Percentiles rank a stretch among this genome's conserved stretches.
Evolutionary conservation across 352 stramenopile species (phyloP).

Genomic region (Phytophthora sp.): DNA sequence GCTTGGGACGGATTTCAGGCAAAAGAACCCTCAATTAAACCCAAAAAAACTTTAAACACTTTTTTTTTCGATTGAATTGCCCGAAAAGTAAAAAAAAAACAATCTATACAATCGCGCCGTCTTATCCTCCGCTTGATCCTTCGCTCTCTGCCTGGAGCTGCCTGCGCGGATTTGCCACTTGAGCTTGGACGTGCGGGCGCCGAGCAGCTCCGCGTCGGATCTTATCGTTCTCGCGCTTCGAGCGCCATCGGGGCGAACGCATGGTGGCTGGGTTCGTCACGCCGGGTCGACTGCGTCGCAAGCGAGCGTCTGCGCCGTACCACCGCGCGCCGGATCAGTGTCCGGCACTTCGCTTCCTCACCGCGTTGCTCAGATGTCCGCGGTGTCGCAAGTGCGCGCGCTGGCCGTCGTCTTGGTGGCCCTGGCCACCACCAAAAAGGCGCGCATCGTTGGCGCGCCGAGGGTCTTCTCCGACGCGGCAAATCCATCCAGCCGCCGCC

Average conservation of each 20-base stretch:
- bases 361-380: slow-evolving; percentile 10
- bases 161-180: slow-evolving; percentile 1
- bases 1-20: too few species aligned
- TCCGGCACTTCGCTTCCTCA: slow-evolving; percentile 15
- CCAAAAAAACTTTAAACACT: too few species aligned
- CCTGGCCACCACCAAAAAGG: slow-evolving; percentile 12
- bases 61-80: too few species aligned
- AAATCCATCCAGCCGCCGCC: too few species aligned
- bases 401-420: background rate
- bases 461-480: too few species aligned
- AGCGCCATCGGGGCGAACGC: background rate
- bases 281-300: too few species aligned
- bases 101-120: too few species aligned
- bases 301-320: background rate
- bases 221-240: slow-evolving; percentile 16
- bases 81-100: too few species aligned
- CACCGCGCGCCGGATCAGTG: slow-evolving; percentile 3
- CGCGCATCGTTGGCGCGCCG: slow-evolving; percentile 2
- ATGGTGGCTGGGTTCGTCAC: slow-evolving; percentile 10
- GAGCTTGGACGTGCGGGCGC: background rate
- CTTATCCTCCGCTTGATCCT: slow-evolving; percentile 1
- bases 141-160: background rate
- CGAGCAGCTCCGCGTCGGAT: slow-evolving; percentile 9
- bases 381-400: slow-evolving; percentile 7
- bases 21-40: too few species aligned